Percentiles rank a stretch among this genome's conserved stretches.
These are phyloP conservation scores for Citrullus amarus DNA, from an alignment of 306 rosid species.

Conservation along the genomic window DNA sequence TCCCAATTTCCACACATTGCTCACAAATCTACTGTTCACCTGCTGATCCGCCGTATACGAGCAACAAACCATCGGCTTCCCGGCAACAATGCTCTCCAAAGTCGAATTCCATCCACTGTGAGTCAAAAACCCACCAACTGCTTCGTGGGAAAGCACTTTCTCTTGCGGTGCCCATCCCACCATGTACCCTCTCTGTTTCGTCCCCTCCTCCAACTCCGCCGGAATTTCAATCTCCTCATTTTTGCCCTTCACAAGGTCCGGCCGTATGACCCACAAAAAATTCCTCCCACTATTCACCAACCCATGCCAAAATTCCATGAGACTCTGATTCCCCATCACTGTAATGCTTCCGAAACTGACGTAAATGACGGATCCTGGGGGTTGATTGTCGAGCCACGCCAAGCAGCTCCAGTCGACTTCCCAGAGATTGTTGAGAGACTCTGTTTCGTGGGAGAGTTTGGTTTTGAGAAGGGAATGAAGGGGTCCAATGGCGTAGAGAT, in stretches of 20 bases:
- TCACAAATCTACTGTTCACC: constrained; percentile 22
- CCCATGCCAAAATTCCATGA: constrained; percentile 17
- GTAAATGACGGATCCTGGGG: constrained; percentile 7
- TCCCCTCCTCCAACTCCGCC: constrained; percentile 6
- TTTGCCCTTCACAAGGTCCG: not conserved
- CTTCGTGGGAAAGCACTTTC: constrained; percentile 22
- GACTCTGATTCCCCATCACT: not conserved
- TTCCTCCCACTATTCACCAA: not conserved
- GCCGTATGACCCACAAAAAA: not conserved
- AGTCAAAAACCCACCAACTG: constrained; percentile 26
- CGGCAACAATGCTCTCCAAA: constrained; percentile 20
- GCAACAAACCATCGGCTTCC: constrained; percentile 32
- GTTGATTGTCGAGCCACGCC: constrained; percentile 10
- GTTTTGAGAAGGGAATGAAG: constrained; percentile 8
- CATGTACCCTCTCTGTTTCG: constrained; percentile 17
- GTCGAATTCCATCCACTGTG: constrained; percentile 33
- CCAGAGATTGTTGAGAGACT: not conserved
- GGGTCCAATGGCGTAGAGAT: constrained; percentile 11
- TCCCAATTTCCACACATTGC: constrained; percentile 22
- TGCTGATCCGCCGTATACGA: constrained; percentile 8
- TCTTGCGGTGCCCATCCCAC: constrained; percentile 34
- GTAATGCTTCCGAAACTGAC: constrained; percentile 12
- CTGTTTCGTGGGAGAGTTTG: not conserved
- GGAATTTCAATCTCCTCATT: not conserved
- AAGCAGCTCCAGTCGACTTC: not conserved